Evolutionary conservation across 257 asterid species (phyloP), one percentile per base, ranked within the genome.

Genomic region (Cordia subcordata): DNA sequence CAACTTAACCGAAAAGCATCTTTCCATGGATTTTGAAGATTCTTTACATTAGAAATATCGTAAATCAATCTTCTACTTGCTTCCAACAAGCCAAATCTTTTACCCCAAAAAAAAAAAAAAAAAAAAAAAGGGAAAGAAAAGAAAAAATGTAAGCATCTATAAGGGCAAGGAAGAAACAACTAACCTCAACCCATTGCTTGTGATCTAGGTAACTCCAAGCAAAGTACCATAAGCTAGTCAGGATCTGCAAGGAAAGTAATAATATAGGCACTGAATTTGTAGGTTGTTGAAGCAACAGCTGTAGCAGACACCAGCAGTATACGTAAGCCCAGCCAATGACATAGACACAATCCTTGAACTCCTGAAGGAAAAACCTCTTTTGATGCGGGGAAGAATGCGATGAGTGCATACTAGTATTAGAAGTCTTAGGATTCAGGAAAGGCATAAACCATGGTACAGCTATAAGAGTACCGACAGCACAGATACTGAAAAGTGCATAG

Each of bases 231-330:
- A 80, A 42, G 75, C 70, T 67, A 62, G 87, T 82, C 55, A 83
- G 55, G 61, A 81, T 72, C 85, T 90, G 92, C 66, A 77, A 63
- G 51, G 83, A 82, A 35, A 87, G 70, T 58, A 87, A 69, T 60
- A 74, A 67, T 16, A 78, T 49, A 15, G 96, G 89, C 77, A 82
- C 68, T 60, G 96, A 71, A 65, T 90, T 90, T 42, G 81, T 56
- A 37, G 98, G 95, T 72, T 87, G 96, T 62, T 87, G 98, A 47
- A 90, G 77, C 74, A 90, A 77, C 61, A 85, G 81, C 68, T 87
- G 98, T 57, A 90, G 83, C 38, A 90, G 79, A 64, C 86, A 83
- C 98, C 96, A 90, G 69, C 93, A 80, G 55, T 71, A 80, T 53
- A 78, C 13, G 52, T 61, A 85, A 70, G 73, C 72, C 87, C 88